A percentile compares a stretch with the other conserved stretches of the same genome.
phyloP scores from a whole-genome alignment of 2,329 filamentous ascomycete species.

The Sarocladium strictum region DNA sequence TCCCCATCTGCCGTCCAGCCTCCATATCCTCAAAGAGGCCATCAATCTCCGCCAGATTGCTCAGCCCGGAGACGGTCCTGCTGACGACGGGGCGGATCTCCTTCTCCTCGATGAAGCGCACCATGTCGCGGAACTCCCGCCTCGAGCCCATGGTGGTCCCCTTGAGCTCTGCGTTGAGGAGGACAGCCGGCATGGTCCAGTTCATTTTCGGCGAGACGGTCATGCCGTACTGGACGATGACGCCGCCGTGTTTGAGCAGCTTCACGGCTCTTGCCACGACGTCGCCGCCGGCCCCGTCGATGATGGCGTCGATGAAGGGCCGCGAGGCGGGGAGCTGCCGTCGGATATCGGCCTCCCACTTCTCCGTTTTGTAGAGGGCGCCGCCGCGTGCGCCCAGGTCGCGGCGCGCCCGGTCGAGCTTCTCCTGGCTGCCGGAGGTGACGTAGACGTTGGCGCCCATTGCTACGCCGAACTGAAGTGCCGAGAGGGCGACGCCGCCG shows the following conservation, averaged over 20 bases:
- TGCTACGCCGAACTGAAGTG: slow-evolving; percentile 70
- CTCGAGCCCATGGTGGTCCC: slow-evolving; percentile 89
- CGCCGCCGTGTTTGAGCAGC: slow-evolving; percentile 72
- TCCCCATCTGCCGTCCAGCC: slow-evolving; percentile 80
- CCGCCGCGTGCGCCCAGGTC: slow-evolving; percentile 72
- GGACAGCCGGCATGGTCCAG: slow-evolving; percentile 74
- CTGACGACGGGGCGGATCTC: slow-evolving; percentile 74
- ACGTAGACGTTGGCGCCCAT: slow-evolving; percentile 72
- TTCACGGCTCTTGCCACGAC: slow-evolving; percentile 62
- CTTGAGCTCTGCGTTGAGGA: slow-evolving; percentile 80
- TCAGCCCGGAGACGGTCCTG: slow-evolving; percentile 64
- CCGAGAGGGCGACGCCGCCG: slow-evolving; percentile 82
- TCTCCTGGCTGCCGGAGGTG: slow-evolving; percentile 66
- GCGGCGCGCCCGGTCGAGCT: slow-evolving; percentile 64
- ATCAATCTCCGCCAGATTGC: slow-evolving; percentile 69
- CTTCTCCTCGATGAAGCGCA: slow-evolving; percentile 68
- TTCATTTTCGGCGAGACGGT: slow-evolving; percentile 79
- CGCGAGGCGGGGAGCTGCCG: slow-evolving; percentile 56
- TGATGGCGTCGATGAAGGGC: slow-evolving; percentile 70
- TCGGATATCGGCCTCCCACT: slow-evolving; percentile 74
- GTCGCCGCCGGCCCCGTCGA: slow-evolving; percentile 87
- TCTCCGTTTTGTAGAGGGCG: slow-evolving; percentile 68
- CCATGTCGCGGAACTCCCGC: slow-evolving; percentile 82
- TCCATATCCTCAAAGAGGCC: slow-evolving; percentile 83
- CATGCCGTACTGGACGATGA: slow-evolving; percentile 86